Evolutionary conservation across 2,329 filamentous ascomycete genomes (phyloP).

Genomic region (Colletotrichum navitas): DNA sequence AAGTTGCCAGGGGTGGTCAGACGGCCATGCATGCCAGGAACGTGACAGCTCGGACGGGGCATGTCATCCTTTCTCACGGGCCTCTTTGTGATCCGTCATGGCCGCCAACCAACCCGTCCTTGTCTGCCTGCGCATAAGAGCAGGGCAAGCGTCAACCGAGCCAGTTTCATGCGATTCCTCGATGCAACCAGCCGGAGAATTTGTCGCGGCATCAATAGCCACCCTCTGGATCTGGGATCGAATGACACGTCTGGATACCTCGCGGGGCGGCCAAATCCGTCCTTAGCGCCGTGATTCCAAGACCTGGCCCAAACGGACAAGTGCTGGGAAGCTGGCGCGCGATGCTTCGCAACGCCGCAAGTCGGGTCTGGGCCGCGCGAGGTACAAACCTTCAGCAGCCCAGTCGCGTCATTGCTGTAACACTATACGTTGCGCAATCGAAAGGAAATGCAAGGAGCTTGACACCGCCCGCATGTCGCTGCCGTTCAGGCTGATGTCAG

Average conservation of each 20-base stretch:
- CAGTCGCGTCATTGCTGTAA: conserved; percentile 28
- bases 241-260: background rate
- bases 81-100: conserved; percentile 48
- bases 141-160: conserved; percentile 39
- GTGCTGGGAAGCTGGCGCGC: background rate
- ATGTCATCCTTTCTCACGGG: conserved; percentile 50
- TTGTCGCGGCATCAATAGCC: conserved; percentile 27
- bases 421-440: conserved; percentile 9
- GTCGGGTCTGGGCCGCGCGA: background rate
- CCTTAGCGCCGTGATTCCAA: conserved; percentile 18
- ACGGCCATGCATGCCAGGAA: conserved; percentile 24
- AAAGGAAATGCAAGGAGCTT: conserved; percentile 13
- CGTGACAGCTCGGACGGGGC: conserved; percentile 46
- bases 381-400: conserved; percentile 13
- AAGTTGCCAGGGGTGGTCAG: conserved; percentile 9
- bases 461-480: background rate
- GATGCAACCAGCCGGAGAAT: conserved; percentile 48
- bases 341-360: background rate
- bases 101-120: conserved; percentile 30
- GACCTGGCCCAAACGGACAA: conserved; percentile 3
- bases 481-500: conserved; percentile 10
- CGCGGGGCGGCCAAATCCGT: background rate
- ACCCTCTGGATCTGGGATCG: background rate
- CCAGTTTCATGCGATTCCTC: conserved; percentile 49
- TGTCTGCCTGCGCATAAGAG: conserved; percentile 38